phyloP scores from a whole-genome alignment of 768 basidiomycete species.

The Xerocomellus intermedius region DNA sequence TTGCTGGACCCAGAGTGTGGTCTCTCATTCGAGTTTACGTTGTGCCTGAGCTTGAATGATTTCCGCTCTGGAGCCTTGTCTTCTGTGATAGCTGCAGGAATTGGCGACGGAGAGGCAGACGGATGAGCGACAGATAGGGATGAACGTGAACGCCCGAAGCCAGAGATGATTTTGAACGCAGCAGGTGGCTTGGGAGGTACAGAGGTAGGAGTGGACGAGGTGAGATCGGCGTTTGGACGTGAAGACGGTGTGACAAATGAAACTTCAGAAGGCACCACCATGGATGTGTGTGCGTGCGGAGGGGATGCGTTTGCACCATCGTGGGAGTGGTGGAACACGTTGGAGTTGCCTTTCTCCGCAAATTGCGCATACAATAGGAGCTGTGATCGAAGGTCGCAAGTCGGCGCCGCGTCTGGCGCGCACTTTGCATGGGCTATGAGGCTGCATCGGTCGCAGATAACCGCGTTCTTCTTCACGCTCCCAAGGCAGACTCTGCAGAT shows the following conservation, averaged over 20 bases:
- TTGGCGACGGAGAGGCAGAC: slow-evolving; percentile 31
- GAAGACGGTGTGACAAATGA: slow-evolving; percentile 48
- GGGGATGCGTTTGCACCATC: slow-evolving; percentile 37
- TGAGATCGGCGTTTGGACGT: slow-evolving; percentile 48
- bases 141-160: slow-evolving; percentile 64
- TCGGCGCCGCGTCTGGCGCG: slow-evolving; percentile 67
- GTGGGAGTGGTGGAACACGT: slow-evolving; percentile 51
- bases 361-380: slow-evolving; percentile 77
- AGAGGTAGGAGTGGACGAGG: slow-evolving; percentile 29
- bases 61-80: slow-evolving; percentile 29
- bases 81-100: slow-evolving; percentile 22
- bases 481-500: slow-evolving; percentile 79
- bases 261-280: slow-evolving; percentile 56
- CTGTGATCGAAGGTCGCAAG: slow-evolving; percentile 80
- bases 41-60: slow-evolving; percentile 38
- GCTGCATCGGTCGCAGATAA: slow-evolving; percentile 86
- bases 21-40: slow-evolving; percentile 41
- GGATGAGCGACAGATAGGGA: slow-evolving; percentile 45
- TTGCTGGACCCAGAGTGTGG: slow-evolving; percentile 61
- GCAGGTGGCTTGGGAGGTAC: slow-evolving; percentile 46
- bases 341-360: slow-evolving; percentile 65
- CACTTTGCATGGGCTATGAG: slow-evolving; percentile 86
- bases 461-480: slow-evolving; percentile 80
- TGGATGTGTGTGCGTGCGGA: slow-evolving; percentile 18
- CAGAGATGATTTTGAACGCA: slow-evolving; percentile 62